Evolutionary conservation across 2,329 filamentous ascomycete genomes (phyloP).

Genomic region (Furcasterigmium sp.): DNA sequence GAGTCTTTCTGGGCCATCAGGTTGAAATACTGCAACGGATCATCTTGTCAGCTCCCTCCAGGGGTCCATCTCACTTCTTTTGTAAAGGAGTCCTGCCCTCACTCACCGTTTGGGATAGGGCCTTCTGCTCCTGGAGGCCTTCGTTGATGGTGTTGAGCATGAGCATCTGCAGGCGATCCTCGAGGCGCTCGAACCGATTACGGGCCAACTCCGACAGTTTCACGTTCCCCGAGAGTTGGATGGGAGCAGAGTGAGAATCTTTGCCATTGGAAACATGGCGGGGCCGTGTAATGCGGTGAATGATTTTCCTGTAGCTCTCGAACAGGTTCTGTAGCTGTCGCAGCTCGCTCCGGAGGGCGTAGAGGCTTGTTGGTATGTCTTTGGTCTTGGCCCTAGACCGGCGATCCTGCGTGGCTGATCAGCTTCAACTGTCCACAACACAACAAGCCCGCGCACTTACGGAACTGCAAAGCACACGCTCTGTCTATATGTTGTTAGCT

Average conservation of each 20-base stretch:
- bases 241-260: background rate
- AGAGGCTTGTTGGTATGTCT: slow-evolving; percentile 52
- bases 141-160: slow-evolving; percentile 58
- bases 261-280: slow-evolving; percentile 17
- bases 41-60: background rate
- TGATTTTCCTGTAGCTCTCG: slow-evolving; percentile 53
- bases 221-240: slow-evolving; percentile 13
- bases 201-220: slow-evolving; percentile 38
- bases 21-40: slow-evolving; percentile 62
- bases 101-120: slow-evolving; percentile 60
- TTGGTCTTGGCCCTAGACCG: slow-evolving; percentile 30
- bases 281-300: slow-evolving; percentile 50
- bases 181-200: slow-evolving; percentile 53
- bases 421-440: slow-evolving; percentile 4
- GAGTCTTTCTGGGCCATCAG: slow-evolving; percentile 73
- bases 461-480: slow-evolving; percentile 24
- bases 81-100: background rate
- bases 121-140: slow-evolving; percentile 64
- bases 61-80: background rate
- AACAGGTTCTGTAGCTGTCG: slow-evolving; percentile 57
- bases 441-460: slow-evolving; percentile 17
- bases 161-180: slow-evolving; percentile 53
- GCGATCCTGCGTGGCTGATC: background rate
- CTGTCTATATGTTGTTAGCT: slow-evolving; percentile 17
- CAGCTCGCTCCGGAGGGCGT: slow-evolving; percentile 56